These are phyloP conservation scores for Trichoderma breve DNA, from an alignment of 2,329 filamentous ascomycete genomes.

Conservation along the genomic window DNA sequence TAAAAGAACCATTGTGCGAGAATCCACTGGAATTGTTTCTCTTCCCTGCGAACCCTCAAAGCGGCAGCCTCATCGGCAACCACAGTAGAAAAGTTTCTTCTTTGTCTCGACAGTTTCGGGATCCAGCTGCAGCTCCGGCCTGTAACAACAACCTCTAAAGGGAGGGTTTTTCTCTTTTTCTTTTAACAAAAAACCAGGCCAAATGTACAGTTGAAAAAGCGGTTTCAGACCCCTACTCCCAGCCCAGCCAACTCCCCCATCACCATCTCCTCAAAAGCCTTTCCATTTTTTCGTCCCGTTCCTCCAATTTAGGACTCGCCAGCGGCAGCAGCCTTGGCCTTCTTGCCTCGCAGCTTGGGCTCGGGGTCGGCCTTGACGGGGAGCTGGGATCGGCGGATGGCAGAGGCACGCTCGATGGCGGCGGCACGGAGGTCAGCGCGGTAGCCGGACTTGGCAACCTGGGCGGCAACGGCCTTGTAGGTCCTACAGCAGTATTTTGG, in stretches of 20 bases:
- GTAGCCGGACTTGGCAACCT: constrained; percentile 82
- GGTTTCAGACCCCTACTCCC: constrained; percentile 15
- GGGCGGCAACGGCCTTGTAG: constrained; percentile 84
- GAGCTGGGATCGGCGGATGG: constrained; percentile 76
- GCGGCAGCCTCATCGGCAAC: neutral
- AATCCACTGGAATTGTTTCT: constrained; percentile 1
- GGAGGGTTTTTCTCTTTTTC: neutral
- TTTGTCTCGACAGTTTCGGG: constrained; percentile 18
- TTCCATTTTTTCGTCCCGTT: neutral
- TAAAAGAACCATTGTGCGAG: neutral
- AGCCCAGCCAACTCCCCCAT: constrained; percentile 4
- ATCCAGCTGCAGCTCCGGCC: constrained; percentile 16
- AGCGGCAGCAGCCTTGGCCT: constrained; percentile 65
- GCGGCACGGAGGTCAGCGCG: constrained; percentile 71
- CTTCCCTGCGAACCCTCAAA: neutral
- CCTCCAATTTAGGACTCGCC: constrained; percentile 33
- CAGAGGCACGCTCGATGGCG: constrained; percentile 83
- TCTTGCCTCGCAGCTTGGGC: constrained; percentile 73
- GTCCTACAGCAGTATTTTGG: constrained; percentile 53
- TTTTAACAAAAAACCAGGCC: neutral
- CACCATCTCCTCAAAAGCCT: neutral
- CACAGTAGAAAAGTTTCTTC: neutral
- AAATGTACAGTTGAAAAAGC: constrained; percentile 14
- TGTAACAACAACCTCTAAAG: neutral
- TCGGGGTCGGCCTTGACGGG: constrained; percentile 72